Evolutionary conservation across 164 flowering plant genomes (phyloP).

Genomic region (grape (Vitis vinifera)): ASM3070453v1 NC_081814.1:13963001-13963500

Average conservation of each 20-base stretch:
- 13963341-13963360: background rate
- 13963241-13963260: background rate
- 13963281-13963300: background rate
- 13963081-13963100: slow-evolving; percentile 11
- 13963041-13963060: background rate
- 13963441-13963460: slow-evolving; percentile 19
- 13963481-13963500: slow-evolving; percentile 24
- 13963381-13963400: background rate
- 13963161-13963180: slow-evolving; percentile 13
- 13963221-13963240: background rate
- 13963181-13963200: background rate
- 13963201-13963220: slow-evolving; percentile 4
- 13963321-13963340: background rate
- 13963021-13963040: slow-evolving; percentile 21
- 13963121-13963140: background rate
- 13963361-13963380: background rate
- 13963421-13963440: slow-evolving; percentile 8
- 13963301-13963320: background rate
- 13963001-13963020: background rate
- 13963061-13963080: background rate
- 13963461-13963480: slow-evolving; percentile 16
- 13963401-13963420: background rate
- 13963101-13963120: background rate
- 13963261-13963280: slow-evolving; percentile 2
- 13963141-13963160: slow-evolving; percentile 2